Percentiles rank a stretch among this genome's conserved stretches.
These are phyloP conservation scores for Passalora sequoiae DNA, from an alignment of 2,329 filamentous ascomycete genomes.

Conservation along the genomic window DNA sequence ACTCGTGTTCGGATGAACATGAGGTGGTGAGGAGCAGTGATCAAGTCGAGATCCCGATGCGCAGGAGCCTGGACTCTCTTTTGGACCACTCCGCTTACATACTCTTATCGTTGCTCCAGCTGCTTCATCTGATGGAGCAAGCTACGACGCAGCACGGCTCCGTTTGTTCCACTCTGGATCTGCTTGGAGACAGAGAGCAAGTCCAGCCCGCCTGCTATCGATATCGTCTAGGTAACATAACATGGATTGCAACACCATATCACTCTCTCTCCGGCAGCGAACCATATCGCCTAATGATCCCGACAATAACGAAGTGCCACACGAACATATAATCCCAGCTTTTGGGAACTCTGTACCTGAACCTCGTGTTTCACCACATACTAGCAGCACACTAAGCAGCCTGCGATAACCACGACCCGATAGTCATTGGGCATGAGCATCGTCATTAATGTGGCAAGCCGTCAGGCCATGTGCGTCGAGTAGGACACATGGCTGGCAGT, in stretches of 20 bases:
- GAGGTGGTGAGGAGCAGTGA: too few species aligned
- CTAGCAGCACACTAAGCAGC: not conserved
- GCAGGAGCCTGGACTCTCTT: too few species aligned
- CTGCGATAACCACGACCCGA: not conserved
- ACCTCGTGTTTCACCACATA: not conserved
- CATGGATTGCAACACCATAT: not conserved
- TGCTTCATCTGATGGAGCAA: not conserved
- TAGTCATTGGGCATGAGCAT: not conserved
- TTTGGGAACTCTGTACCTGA: not conserved
- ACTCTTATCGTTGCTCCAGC: conserved; percentile 1
- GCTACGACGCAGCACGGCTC: too few species aligned
- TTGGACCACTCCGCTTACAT: too few species aligned
- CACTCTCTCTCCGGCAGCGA: not conserved
- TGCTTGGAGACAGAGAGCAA: not conserved
- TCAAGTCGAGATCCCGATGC: too few species aligned
- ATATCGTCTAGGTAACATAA: not conserved
- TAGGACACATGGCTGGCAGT: not conserved
- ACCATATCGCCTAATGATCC: not conserved
- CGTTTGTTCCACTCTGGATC: not conserved
- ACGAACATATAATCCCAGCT: not conserved
- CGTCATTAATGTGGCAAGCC: not conserved
- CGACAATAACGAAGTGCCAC: not conserved
- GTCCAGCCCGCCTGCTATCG: too few species aligned
- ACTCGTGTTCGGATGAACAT: too few species aligned
- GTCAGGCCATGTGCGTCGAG: not conserved